Conservation (phyloP, 148 eudicot genomes). For the Rhododendron kiyosumense region DNA sequence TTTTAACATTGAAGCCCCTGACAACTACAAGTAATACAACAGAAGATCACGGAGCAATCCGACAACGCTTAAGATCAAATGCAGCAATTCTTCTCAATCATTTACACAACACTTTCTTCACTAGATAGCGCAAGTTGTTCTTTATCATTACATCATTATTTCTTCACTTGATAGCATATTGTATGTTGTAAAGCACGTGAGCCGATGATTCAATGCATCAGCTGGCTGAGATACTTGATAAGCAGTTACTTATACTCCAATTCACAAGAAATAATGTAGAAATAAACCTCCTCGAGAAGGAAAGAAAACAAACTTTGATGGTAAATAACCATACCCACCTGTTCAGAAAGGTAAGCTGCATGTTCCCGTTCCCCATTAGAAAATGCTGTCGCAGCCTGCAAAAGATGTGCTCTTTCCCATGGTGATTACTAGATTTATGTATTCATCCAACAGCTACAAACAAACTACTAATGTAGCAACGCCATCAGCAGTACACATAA, state of each 20-base stretch:
- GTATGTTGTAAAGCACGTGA: neutral
- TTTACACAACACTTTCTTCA: neutral
- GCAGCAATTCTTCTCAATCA: neutral
- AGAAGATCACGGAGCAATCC: neutral
- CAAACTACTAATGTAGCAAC: neutral
- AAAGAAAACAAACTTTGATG: neutral
- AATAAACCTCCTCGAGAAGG: neutral
- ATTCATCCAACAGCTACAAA: neutral
- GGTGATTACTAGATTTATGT: neutral
- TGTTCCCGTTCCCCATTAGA: conserved; percentile 63
- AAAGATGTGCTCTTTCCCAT: conserved; percentile 6
- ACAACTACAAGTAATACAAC: neutral
- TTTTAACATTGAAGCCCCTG: neutral
- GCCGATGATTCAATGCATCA: neutral
- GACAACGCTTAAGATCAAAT: neutral
- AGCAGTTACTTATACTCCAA: neutral
- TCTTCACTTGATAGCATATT: neutral
- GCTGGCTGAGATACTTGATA: neutral
- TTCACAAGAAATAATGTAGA: neutral
- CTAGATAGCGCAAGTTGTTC: neutral
- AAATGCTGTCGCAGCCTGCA: conserved; percentile 91
- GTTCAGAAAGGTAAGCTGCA: conserved; percentile 80
- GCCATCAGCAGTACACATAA: neutral
- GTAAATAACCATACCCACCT: conserved; percentile 36
- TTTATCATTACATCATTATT: neutral